Evolutionary conservation across 257 asterid genomes (phyloP), one percentile per base, ranked within the genome.

Genomic region (Striga asiatica): DNA sequence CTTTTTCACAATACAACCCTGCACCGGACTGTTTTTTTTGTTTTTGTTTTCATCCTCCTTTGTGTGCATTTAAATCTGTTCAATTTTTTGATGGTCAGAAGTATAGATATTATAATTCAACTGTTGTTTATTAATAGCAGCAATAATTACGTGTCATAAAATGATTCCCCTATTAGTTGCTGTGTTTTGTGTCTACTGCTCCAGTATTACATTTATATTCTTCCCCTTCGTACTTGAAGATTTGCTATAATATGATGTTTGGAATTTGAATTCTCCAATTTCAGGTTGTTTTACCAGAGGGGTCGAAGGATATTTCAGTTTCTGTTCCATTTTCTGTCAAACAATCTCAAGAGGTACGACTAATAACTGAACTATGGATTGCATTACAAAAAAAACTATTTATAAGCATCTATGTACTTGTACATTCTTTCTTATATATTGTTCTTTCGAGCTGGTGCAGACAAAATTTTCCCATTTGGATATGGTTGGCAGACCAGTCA

Each of bases 211-310:
- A 47, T 10, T 38, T 34, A n/a, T n/a, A n/a, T n/a, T n/a, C n/a
- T 17, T 3, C 31, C 6, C 22, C 18, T 34, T 35, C 19, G 12
- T 28, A 31, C 4, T 37, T 27, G 22, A 35, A 48, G 22, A 37
- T 45, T 57, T 62, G 37, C 51, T 58, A 56, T 59, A 37, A 58
- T 43, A 14, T 61, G 16, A 12, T 21, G 6, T 28, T 4, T 21
- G 66, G 50, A 14, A 8, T 28, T 4, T 21, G 66, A 45, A 14
- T 49, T 64, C 47, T 51, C 54, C 32, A 48, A 42, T 59, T 73
- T 57, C 81, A 92, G 99, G 75, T 84, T 56, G 83, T 92, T 68
- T 79, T 92, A 67, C 99, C 99, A 3, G 99, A 92, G 78, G 99
- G 99, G 8, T 84, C 99, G 37, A 82, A 70, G 27, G 84, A 77